Evolutionary conservation across 1,284 basidiomycete genomes (phyloP).

Genomic region (Heterobasidion occidentale): DNA sequence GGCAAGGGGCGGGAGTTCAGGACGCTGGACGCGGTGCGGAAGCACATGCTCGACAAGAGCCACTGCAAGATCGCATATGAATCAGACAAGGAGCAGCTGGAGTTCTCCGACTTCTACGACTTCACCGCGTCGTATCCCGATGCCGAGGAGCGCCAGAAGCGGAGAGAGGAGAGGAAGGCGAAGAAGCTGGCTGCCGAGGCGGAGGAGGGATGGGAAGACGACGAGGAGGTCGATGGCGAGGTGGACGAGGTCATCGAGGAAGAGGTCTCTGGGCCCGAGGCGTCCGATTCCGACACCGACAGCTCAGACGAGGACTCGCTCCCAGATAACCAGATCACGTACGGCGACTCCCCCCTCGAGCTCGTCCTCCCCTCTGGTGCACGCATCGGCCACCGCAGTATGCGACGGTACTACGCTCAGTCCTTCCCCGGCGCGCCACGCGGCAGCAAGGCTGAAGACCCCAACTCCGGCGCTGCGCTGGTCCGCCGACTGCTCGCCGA

Average conservation of each 20-base stretch:
- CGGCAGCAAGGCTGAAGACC: conserved; percentile 41
- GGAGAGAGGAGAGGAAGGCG: conserved; percentile 23
- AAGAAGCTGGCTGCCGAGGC: conserved; percentile 26
- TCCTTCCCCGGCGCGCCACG: conserved; percentile 43
- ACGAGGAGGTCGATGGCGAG: conserved; percentile 34
- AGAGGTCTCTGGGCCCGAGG: conserved; percentile 27
- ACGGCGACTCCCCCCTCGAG: conserved; percentile 76
- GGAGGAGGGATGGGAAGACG: conserved; percentile 58
- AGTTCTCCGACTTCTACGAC: conserved; percentile 92
- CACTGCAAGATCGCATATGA: conserved; percentile 98
- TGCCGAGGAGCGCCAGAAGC: conserved; percentile 25
- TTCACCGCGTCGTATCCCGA: conserved; percentile 79
- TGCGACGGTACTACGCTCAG: conserved; percentile 87
- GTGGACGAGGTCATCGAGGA: conserved; percentile 49
- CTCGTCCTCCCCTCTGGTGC: conserved; percentile 93
- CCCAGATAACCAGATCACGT: conserved; percentile 49
- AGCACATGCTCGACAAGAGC: conserved; percentile 90
- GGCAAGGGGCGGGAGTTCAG: conserved; percentile 72
- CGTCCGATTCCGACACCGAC: conserved; percentile 25
- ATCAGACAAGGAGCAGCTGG: conserved; percentile 71
- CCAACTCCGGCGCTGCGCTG: conserved; percentile 63
- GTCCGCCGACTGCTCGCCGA: conserved; percentile 72
- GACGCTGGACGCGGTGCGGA: conserved; percentile 77
- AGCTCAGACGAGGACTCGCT: conserved; percentile 33
- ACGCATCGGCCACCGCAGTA: conserved; percentile 85